Conservation (phyloP, 371 early-diverging fungal species). For the Circinella umbellata region DNA sequence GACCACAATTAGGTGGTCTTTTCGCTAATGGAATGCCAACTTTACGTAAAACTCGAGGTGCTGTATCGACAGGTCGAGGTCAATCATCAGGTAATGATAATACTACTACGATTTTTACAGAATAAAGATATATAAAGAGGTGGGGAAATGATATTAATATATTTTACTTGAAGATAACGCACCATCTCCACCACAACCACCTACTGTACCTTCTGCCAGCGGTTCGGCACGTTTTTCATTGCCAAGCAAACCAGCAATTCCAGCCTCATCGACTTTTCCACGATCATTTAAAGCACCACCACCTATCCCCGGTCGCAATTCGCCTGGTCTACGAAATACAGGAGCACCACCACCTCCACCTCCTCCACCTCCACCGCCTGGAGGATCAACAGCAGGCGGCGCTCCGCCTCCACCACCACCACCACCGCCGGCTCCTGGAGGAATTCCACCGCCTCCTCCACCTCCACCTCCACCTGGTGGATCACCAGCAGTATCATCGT, state of each 20-base stretch:
- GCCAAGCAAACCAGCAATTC: slow-evolving; percentile 18
- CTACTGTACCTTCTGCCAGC: slow-evolving; percentile 23
- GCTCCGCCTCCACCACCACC: slow-evolving; percentile 32
- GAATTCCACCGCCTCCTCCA: slow-evolving; percentile 27
- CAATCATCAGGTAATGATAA: slow-evolving; percentile 10
- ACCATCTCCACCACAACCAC: slow-evolving; percentile 7
- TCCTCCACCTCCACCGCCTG: slow-evolving; percentile 17
- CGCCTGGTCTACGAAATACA: slow-evolving; percentile 6
- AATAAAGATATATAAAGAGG: no score
- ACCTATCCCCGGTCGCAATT: slow-evolving; percentile 36
- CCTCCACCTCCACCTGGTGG: slow-evolving; percentile 19
- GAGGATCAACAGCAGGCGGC: neutral
- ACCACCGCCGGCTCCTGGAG: slow-evolving; percentile 13
- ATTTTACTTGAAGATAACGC: neutral
- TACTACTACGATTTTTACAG: no score
- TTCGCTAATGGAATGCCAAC: slow-evolving; percentile 75
- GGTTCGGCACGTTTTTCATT: slow-evolving; percentile 20
- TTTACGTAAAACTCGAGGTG: slow-evolving; percentile 58
- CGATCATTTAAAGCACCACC: slow-evolving; percentile 47
- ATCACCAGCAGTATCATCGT: slow-evolving; percentile 24
- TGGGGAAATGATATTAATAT: no score
- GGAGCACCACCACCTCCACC: slow-evolving; percentile 24
- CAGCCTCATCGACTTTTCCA: slow-evolving; percentile 26
- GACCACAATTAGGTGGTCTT: slow-evolving; percentile 60
- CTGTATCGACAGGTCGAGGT: slow-evolving; percentile 43